Base-by-base conservation (phyloP, 495 filamentous ascomycete species). In the Polyplosphaeria fusca region DNA sequence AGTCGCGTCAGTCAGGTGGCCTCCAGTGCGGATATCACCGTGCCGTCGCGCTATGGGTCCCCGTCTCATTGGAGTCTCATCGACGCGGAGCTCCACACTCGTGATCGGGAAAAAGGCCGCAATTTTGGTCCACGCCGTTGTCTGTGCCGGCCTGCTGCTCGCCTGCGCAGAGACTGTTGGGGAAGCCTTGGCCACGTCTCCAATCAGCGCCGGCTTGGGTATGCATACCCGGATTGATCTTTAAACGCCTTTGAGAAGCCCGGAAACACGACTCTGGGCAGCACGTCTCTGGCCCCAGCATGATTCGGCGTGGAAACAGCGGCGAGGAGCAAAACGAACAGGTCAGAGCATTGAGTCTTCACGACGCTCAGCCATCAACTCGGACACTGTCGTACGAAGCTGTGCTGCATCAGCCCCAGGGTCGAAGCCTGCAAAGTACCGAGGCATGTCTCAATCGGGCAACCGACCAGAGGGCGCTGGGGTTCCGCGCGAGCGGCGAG, bases 141-240 rank as follows among this genome's bases (percentile, higher is more conserved):
- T 58, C 28, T 53, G 42, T 40, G 60, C 55, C 54, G 60, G 60
- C 60, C 55, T 43, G 54, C 54, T 45, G 20, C 35, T 63, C 60
- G 60, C 54, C 49, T 58, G 42, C 16, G 18, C 28, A 16, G 30
- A 30, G 24, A 27, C 18, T 25, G 54, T 25, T 56, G 52, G 52
- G 41, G 18, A 22, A n/a, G 26, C 2, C 27, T 26, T 45, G n/a
- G 30, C 14, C 5, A 45, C 24, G 26, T 46, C 30, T 52, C 55
- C 40, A 57, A 57, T 57, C 30, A 35, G 7, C 7, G 7, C 14
- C 14, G 18, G 47, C 26, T 35, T 39, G 16, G 60, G 46, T 47
- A 39, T 54, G 32, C 43, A 49, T 47, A 16, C 50, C 53, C 60
- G 58, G 50, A 43, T 35, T 14, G 14, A 14, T 35, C 7, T 35